phyloP scores from a whole-genome alignment of 257 asterid genomes.

The Solanum virginianum region DNA sequence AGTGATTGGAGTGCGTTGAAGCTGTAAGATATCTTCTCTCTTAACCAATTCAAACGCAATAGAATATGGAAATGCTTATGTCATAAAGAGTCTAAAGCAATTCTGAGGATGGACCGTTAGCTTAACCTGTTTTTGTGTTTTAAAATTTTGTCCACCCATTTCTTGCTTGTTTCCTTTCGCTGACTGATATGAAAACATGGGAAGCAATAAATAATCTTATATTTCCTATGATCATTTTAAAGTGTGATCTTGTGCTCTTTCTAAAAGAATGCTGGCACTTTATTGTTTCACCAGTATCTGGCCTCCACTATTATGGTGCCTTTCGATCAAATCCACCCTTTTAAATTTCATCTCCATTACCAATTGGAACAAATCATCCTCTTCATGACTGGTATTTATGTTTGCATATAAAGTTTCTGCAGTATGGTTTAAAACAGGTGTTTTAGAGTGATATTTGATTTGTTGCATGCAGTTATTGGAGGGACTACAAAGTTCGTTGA shows the following conservation, averaged over 20 bases:
- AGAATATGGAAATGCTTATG: neutral
- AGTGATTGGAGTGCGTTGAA: neutral
- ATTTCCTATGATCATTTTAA: neutral
- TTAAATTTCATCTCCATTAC: neutral
- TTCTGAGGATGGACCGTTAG: neutral
- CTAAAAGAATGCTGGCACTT: neutral
- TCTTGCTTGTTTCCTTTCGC: neutral
- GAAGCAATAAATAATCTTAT: neutral
- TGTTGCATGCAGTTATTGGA: conserved; percentile 63
- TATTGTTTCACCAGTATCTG: neutral
- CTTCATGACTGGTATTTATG: neutral
- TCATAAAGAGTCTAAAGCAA: neutral
- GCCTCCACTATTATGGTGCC: neutral
- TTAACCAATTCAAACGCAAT: neutral
- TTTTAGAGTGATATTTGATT: neutral
- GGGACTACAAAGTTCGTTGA: conserved; percentile 81
- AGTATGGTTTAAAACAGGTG: neutral
- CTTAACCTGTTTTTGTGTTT: neutral
- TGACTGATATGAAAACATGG: neutral
- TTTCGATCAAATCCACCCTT: neutral
- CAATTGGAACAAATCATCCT: neutral
- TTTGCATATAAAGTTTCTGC: neutral
- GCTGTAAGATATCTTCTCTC: neutral
- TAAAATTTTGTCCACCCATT: neutral
- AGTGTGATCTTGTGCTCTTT: neutral